Percentiles rank a stretch among this genome's conserved stretches.
Conservation (phyloP, 2,329 filamentous ascomycete species). For the Diaporthe caulivora region DNA sequence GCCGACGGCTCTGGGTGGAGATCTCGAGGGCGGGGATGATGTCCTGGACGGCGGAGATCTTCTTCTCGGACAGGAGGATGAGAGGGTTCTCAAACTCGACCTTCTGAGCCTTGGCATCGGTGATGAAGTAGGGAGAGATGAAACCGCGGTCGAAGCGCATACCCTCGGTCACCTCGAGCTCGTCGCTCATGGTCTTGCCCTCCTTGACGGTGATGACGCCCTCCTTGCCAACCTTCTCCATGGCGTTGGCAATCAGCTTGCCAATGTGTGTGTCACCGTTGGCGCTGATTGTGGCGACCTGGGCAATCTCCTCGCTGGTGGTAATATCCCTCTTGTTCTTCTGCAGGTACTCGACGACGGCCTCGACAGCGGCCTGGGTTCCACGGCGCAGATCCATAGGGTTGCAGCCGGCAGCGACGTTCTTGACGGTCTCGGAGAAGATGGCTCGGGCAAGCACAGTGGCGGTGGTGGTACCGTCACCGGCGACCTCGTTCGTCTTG, state of each 20-base stretch:
- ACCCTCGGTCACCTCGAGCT: constrained; percentile 98
- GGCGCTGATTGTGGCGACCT: constrained; percentile 97
- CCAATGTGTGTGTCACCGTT: constrained; percentile 97
- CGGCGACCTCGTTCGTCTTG: constrained; percentile 99
- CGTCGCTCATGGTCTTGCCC: constrained; percentile 97
- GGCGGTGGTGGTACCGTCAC: constrained; percentile 98
- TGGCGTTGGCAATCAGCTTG: constrained; percentile 94
- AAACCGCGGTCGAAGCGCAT: constrained; percentile 99
- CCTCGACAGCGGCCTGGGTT: constrained; percentile 95
- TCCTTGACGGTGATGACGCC: constrained; percentile 99
- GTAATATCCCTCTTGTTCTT: constrained; percentile 98
- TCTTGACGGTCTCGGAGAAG: constrained; percentile 99
- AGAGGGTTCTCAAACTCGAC: constrained; percentile 99
- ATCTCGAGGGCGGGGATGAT: constrained; percentile 98
- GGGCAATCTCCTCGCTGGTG: constrained; percentile 95
- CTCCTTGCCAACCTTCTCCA: constrained; percentile 99
- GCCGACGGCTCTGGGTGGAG: constrained; percentile 93
- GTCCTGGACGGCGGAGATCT: constrained; percentile 99
- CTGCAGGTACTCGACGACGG: constrained; percentile 93
- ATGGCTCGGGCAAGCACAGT: constrained; percentile 97
- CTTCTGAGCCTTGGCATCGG: constrained; percentile 98
- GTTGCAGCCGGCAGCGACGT: constrained; percentile 99
- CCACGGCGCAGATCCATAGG: constrained; percentile 98
- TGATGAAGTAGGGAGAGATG: constrained; percentile 99
- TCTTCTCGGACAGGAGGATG: constrained; percentile 99